Conservation (phyloP, 805 yeast species). For the Scheffersomyces ergatensis region DNA sequence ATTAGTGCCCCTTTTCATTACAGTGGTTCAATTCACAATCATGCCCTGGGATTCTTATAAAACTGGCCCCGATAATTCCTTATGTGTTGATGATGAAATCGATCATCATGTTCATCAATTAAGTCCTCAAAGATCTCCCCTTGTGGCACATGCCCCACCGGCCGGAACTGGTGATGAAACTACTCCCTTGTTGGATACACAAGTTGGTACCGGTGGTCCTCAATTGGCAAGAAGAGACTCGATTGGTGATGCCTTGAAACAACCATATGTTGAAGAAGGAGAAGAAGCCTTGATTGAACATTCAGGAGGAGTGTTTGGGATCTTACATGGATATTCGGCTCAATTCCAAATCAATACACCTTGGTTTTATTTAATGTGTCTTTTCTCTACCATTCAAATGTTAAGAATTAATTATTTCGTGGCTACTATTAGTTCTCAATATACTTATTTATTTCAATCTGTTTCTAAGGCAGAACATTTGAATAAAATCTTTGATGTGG, state of each 20-base stretch:
- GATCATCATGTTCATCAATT: constrained; percentile 7
- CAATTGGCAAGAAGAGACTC: constrained; percentile 45
- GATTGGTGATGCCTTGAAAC: constrained; percentile 55
- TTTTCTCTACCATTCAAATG: constrained; percentile 56
- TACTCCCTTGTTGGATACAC: constrained; percentile 20
- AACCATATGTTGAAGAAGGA: constrained; percentile 52
- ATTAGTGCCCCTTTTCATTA: constrained; percentile 48
- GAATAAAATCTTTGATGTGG: constrained; percentile 49
- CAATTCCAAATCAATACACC: constrained; percentile 47
- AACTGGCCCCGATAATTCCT: constrained; percentile 27
- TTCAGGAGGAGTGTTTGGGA: constrained; percentile 50
- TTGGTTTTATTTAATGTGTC: constrained; percentile 51
- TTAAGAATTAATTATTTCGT: constrained; percentile 56
- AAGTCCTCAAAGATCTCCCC: neutral
- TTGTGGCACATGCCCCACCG: neutral
- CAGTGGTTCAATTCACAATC: constrained; percentile 40
- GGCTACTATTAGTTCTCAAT: constrained; percentile 57
- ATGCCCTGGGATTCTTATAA: constrained; percentile 54
- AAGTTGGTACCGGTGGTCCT: constrained; percentile 3
- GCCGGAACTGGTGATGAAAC: constrained; percentile 13
- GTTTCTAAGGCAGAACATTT: constrained; percentile 33
- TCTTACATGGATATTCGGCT: constrained; percentile 52
- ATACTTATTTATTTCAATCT: constrained; percentile 44
- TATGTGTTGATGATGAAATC: constrained; percentile 20
- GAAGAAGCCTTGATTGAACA: constrained; percentile 32